A percentile compares a stretch with the other conserved stretches of the same genome.
These are phyloP conservation scores for Debaryomyces sp. DNA, from an alignment of 1,139 yeast genomes.

Conservation along the genomic window DNA sequence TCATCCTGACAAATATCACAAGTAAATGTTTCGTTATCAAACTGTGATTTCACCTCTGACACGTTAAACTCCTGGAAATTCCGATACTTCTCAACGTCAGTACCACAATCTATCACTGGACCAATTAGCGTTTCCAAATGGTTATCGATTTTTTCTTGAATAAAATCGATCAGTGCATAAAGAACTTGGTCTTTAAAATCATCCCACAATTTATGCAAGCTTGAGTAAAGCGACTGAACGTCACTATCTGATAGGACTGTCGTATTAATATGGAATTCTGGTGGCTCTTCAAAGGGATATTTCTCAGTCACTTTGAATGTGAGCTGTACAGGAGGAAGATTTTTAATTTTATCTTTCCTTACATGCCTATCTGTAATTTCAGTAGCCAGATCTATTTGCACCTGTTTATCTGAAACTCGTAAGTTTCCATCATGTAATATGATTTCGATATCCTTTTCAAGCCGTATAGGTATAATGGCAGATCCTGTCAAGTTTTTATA, in stretches of 20 bases:
- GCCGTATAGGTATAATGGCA: conserved; percentile 28
- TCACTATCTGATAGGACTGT: conserved; percentile 23
- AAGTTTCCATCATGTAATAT: conserved; percentile 3
- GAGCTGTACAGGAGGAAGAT: conserved; percentile 36
- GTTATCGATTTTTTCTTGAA: conserved; percentile 33
- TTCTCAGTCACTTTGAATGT: conserved; percentile 28
- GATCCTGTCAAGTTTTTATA: conserved; percentile 21
- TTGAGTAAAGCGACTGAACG: conserved; percentile 16
- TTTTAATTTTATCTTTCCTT: conserved; percentile 12
- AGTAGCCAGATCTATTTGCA: not conserved
- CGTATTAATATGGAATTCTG: conserved; percentile 23
- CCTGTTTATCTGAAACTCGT: conserved; percentile 3
- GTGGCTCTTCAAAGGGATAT: conserved; percentile 34
- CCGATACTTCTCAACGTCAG: conserved; percentile 19
- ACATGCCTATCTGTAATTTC: not conserved
- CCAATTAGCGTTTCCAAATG: conserved; percentile 12
- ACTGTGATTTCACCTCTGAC: conserved; percentile 27
- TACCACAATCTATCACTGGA: conserved; percentile 10
- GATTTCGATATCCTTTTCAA: conserved; percentile 21
- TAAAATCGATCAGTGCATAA: conserved; percentile 47
- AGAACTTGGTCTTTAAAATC: conserved; percentile 45
- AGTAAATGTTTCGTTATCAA: conserved; percentile 42
- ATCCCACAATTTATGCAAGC: conserved; percentile 36
- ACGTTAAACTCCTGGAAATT: conserved; percentile 18
- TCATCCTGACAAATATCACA: conserved; percentile 65